Conservation (phyloP, 441 rosid genomes). For the Lepidium campestre region DNA sequence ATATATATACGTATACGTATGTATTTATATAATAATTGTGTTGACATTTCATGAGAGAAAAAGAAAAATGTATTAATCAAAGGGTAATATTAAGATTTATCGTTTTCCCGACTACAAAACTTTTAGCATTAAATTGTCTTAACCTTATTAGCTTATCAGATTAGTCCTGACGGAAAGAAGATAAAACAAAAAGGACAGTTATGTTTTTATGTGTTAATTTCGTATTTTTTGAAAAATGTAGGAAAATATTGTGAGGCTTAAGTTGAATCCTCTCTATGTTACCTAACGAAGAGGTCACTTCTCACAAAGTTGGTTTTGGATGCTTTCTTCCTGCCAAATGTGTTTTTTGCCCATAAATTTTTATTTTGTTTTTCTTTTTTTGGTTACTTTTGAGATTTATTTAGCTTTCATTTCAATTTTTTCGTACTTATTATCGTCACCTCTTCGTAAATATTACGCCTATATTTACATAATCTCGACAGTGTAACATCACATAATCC, state of each 20-base stretch:
- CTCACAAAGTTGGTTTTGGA: constrained; percentile 29
- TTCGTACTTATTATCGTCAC: constrained; percentile 18
- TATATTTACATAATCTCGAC: background rate
- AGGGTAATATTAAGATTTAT: background rate
- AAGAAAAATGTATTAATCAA: background rate
- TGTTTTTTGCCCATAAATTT: constrained; percentile 8
- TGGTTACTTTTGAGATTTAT: constrained; percentile 26
- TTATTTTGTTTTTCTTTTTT: constrained; percentile 15
- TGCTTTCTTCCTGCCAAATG: constrained; percentile 15
- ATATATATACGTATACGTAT: background rate
- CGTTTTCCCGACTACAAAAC: background rate
- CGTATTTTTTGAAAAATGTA: background rate
- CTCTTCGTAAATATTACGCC: constrained; percentile 17
- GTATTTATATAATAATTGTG: background rate
- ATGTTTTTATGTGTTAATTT: constrained; percentile 10
- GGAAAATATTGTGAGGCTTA: constrained; percentile 24
- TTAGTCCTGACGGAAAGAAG: constrained; percentile 25
- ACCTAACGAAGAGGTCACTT: constrained; percentile 20
- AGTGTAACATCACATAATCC: background rate
- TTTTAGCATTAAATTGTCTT: constrained; percentile 38
- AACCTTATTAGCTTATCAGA: constrained; percentile 31
- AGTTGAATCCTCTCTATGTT: constrained; percentile 18
- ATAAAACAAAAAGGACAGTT: constrained; percentile 26
- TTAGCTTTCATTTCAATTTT: constrained; percentile 8
- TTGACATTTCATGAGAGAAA: constrained; percentile 7